A percentile compares a stretch with the other conserved stretches of the same genome.
These are phyloP conservation scores for Buddleja alternifolia DNA, from an alignment of 257 asterid species.

Conservation along the genomic window DNA sequence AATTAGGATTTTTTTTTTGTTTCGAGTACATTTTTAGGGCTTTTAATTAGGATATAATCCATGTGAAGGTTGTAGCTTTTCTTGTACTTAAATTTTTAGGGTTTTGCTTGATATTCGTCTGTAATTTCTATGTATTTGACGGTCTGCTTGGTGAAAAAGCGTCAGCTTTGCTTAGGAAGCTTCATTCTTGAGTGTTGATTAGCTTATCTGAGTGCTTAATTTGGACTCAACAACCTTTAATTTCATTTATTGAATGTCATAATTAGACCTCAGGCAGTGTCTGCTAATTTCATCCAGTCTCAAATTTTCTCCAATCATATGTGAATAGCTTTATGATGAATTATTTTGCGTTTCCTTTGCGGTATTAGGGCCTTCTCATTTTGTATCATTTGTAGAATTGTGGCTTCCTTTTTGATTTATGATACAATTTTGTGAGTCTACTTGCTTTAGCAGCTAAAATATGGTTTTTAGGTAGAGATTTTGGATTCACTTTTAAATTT, in stretches of 20 bases:
- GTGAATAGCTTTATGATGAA: no score
- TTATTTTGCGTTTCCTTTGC: no score
- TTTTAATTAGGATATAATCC: no score
- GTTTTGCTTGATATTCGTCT: neutral
- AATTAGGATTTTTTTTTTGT: neutral
- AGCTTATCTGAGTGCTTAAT: neutral
- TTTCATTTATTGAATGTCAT: neutral
- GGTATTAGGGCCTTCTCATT: no score
- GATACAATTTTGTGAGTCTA: conserved; percentile 1
- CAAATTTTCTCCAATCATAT: neutral
- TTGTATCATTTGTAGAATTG: neutral
- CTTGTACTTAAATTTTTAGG: conserved; percentile 18
- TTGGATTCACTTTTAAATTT: neutral
- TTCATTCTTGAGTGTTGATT: neutral
- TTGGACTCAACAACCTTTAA: neutral
- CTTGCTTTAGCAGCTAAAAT: neutral
- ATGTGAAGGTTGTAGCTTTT: neutral
- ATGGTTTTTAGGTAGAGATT: neutral
- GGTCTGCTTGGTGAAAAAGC: conserved; percentile 3
- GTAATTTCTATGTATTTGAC: neutral
- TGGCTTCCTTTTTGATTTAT: neutral
- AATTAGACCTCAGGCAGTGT: neutral
- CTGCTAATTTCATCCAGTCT: neutral
- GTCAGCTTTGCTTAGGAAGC: neutral
- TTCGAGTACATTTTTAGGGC: no score